These are phyloP conservation scores for Brassica nigra DNA, from an alignment of 345 rosid genomes.

Conservation along the genomic window DNA sequence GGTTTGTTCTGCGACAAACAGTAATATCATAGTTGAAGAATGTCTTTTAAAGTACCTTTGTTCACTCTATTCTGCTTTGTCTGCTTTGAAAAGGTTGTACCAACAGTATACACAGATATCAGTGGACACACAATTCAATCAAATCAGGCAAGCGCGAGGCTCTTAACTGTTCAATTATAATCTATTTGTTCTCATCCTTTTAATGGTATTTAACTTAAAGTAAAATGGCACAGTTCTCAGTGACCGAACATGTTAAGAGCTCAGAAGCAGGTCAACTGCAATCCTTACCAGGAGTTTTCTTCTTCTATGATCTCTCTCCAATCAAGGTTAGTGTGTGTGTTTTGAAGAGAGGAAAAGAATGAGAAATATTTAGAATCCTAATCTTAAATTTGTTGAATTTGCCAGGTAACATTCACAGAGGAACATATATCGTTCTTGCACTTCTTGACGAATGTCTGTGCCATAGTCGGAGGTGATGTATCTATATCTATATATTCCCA, in stretches of 20 bases:
- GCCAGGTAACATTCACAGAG: conserved; percentile 81
- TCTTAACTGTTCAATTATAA: neutral
- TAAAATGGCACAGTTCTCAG: conserved; percentile 67
- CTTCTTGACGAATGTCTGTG: conserved; percentile 89
- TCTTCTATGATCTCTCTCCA: conserved; percentile 98
- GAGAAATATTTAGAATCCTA: neutral
- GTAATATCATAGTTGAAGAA: neutral
- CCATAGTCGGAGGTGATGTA: conserved; percentile 83
- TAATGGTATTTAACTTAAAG: conserved; percentile 1
- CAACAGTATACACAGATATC: conserved; percentile 83
- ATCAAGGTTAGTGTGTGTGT: conserved; percentile 65
- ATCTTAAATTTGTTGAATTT: neutral
- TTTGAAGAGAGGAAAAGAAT: neutral
- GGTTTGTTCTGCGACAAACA: conserved; percentile 44
- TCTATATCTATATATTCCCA: neutral
- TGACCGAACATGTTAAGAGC: conserved; percentile 81
- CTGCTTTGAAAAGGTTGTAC: conserved; percentile 61
- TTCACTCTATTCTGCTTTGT: neutral
- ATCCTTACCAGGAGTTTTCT: conserved; percentile 86
- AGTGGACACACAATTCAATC: conserved; percentile 77
- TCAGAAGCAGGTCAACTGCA: conserved; percentile 66
- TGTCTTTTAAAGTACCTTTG: neutral
- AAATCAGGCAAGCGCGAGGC: conserved; percentile 60
- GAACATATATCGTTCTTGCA: conserved; percentile 87
- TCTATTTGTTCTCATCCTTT: conserved; percentile 10